Evolutionary conservation across 2,329 filamentous ascomycete species (phyloP).

Genomic region (Aspergillus viridinutans): DNA sequence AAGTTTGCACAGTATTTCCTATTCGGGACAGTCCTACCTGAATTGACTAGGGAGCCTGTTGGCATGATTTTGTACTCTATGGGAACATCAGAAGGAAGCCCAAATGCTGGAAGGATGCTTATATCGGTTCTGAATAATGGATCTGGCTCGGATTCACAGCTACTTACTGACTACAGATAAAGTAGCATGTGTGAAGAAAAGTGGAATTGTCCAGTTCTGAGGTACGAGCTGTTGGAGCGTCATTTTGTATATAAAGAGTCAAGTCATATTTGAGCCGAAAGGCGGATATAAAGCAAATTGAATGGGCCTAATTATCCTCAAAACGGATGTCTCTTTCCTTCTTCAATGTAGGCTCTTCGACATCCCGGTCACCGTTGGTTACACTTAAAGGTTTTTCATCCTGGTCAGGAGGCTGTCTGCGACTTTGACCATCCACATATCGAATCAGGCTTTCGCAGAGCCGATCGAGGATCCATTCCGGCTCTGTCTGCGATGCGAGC

Average conservation of each 20-base stretch:
- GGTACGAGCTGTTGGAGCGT: background rate
- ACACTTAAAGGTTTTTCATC: background rate
- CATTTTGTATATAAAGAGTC: background rate
- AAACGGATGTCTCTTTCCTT: slow-evolving; percentile 24
- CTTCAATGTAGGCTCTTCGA: slow-evolving; percentile 16
- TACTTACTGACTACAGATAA: too few species aligned
- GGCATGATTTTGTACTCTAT: too few species aligned
- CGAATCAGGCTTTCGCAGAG: slow-evolving; percentile 60
- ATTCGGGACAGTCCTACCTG: background rate
- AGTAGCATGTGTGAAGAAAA: too few species aligned
- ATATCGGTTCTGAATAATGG: too few species aligned
- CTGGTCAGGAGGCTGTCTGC: slow-evolving; percentile 2
- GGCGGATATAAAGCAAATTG: background rate
- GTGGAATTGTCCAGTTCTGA: background rate
- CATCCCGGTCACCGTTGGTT: slow-evolving; percentile 1
- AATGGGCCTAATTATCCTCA: slow-evolving; percentile 3
- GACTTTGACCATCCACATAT: slow-evolving; percentile 30
- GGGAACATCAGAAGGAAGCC: too few species aligned
- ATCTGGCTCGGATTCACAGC: too few species aligned
- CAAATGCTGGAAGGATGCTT: too few species aligned
- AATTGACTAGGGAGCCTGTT: too few species aligned
- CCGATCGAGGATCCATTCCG: slow-evolving; percentile 64
- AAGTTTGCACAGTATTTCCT: background rate
- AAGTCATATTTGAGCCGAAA: background rate
- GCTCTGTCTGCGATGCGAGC: slow-evolving; percentile 58